These are phyloP conservation scores for Nadsonia commutata DNA, from an alignment of 1,139 yeast genomes.

Conservation along the genomic window DNA sequence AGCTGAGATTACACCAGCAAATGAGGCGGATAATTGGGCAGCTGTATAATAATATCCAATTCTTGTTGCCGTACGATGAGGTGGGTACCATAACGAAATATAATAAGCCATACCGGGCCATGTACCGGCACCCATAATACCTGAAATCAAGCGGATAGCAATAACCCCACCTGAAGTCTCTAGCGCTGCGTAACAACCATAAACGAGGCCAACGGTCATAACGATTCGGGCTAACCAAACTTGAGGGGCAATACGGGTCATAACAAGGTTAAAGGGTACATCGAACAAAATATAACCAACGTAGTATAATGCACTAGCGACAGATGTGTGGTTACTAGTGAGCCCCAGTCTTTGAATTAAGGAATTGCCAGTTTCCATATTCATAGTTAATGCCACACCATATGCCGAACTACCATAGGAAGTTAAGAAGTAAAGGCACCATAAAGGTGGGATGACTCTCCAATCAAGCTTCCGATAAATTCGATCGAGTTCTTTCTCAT, in stretches of 20 bases:
- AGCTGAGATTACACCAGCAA: slow-evolving; percentile 65
- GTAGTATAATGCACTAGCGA: slow-evolving; percentile 69
- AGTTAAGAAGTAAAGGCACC: slow-evolving; percentile 66
- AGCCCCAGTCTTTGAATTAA: slow-evolving; percentile 38
- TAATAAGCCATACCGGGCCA: slow-evolving; percentile 93
- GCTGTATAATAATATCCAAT: slow-evolving; percentile 87
- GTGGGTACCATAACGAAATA: slow-evolving; percentile 75
- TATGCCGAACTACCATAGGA: slow-evolving; percentile 69
- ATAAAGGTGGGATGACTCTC: slow-evolving; percentile 69
- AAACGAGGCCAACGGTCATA: slow-evolving; percentile 61
- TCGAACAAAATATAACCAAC: slow-evolving; percentile 77
- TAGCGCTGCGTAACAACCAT: slow-evolving; percentile 55
- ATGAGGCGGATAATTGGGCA: slow-evolving; percentile 77
- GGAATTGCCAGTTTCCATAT: slow-evolving; percentile 47
- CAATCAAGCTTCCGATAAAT: slow-evolving; percentile 53
- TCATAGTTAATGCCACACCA: slow-evolving; percentile 77
- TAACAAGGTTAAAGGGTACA: slow-evolving; percentile 72
- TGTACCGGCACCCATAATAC: slow-evolving; percentile 76
- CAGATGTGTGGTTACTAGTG: slow-evolving; percentile 43
- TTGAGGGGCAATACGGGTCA: slow-evolving; percentile 78
- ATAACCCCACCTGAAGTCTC: slow-evolving; percentile 41
- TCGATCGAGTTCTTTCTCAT: slow-evolving; percentile 31
- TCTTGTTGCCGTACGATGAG: slow-evolving; percentile 59
- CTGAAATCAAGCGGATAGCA: slow-evolving; percentile 61
- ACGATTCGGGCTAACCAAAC: slow-evolving; percentile 75